A percentile compares a stretch with the other conserved stretches of the same genome.
Conservation (phyloP, 2,329 filamentous ascomycete species). For the Ceratocystis smalleyi region DNA sequence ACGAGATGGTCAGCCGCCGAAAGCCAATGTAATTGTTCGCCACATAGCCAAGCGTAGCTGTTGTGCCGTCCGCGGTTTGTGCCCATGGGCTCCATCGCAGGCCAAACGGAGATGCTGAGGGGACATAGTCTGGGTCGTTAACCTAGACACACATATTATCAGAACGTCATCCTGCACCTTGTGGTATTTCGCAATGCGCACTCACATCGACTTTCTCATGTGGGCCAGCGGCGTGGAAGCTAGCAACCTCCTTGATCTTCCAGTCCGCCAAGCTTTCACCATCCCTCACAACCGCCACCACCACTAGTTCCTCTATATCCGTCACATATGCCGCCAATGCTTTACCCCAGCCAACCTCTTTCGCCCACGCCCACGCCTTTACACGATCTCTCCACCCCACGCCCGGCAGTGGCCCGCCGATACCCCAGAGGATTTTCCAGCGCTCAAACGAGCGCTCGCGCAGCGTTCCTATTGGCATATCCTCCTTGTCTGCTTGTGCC, state of each 20-base stretch:
- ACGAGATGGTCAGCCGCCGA: slow-evolving; percentile 31
- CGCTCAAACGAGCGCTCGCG: slow-evolving; percentile 30
- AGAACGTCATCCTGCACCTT: neutral
- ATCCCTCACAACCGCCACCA: slow-evolving; percentile 32
- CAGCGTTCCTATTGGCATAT: slow-evolving; percentile 21
- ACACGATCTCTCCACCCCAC: slow-evolving; percentile 29
- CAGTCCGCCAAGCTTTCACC: slow-evolving; percentile 25
- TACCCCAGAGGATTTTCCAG: slow-evolving; percentile 41
- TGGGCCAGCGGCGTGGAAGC: slow-evolving; percentile 30
- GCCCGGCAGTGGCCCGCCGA: slow-evolving; percentile 35
- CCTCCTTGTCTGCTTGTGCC: slow-evolving; percentile 11
- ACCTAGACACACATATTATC: slow-evolving; percentile 6
- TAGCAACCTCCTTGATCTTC: slow-evolving; percentile 34
- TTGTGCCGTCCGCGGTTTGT: slow-evolving; percentile 17
- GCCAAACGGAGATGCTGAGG: slow-evolving; percentile 34
- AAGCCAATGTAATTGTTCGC: slow-evolving; percentile 40
- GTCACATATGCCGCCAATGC: slow-evolving; percentile 38
- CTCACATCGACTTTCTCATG: slow-evolving; percentile 22
- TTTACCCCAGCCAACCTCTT: slow-evolving; percentile 27
- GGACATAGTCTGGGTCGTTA: slow-evolving; percentile 35
- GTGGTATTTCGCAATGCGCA: slow-evolving; percentile 3
- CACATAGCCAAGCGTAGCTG: slow-evolving; percentile 35
- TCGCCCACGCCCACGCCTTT: slow-evolving; percentile 39
- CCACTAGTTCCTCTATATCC: slow-evolving; percentile 33
- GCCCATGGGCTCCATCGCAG: slow-evolving; percentile 42